These are phyloP conservation scores for Sphagnum contortum DNA, from an alignment of 225 moss, liverwort and hornwort species.

Conservation along the genomic window DNA sequence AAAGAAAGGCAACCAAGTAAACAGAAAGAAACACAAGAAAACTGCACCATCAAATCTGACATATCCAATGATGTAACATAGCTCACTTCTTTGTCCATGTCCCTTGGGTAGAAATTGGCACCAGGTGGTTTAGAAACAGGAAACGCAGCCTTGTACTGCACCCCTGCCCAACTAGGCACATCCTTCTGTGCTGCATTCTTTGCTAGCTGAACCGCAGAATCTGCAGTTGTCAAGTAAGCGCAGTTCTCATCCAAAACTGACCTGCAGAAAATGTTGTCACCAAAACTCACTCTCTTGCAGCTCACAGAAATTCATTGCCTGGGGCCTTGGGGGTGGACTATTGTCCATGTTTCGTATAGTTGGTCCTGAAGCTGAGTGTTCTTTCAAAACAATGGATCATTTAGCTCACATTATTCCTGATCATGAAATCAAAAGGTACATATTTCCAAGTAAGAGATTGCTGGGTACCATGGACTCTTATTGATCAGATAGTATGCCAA, in stretches of 20 bases:
- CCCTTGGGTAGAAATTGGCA: conserved; percentile 88
- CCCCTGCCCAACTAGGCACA: conserved; percentile 41
- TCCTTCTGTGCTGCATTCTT: conserved; percentile 47
- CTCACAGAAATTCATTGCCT: too few relatives aligned
- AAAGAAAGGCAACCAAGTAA: too few relatives aligned
- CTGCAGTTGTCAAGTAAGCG: conserved; percentile 79
- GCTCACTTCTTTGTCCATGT: conserved; percentile 76
- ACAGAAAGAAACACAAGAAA: neutral
- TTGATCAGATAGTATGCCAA: conserved; percentile 78
- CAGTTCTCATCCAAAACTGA: conserved; percentile 81
- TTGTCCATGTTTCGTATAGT: too few relatives aligned
- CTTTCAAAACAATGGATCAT: too few relatives aligned
- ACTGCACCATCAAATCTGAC: neutral
- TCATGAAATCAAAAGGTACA: neutral
- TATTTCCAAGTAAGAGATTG: neutral
- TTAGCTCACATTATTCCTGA: neutral
- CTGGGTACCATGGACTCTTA: conserved; percentile 83
- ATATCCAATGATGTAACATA: neutral
- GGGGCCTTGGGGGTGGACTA: too few relatives aligned
- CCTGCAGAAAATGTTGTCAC: conserved; percentile 26
- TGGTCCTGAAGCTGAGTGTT: too few relatives aligned
- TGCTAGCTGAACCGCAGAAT: conserved; percentile 63
- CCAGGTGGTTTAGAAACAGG: conserved; percentile 50
- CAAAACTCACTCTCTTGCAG: too few relatives aligned
- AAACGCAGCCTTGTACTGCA: conserved; percentile 71